Evolutionary conservation across 2,329 filamentous ascomycete species (phyloP).

Genomic region (Pezizomycotina sp.): DNA sequence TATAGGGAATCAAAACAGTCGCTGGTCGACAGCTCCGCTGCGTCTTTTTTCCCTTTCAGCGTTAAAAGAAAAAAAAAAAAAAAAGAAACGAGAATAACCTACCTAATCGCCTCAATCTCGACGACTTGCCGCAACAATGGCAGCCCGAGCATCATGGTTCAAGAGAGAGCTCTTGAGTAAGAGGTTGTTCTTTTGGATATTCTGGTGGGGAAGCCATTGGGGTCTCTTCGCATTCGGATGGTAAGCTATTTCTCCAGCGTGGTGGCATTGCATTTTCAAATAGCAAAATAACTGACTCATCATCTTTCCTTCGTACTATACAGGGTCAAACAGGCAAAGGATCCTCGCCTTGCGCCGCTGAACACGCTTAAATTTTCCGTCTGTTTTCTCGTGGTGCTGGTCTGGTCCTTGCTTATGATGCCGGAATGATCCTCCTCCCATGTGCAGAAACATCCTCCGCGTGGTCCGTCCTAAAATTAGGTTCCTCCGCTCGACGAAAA

Average conservation of each 20-base stretch:
- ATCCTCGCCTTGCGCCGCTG: slow-evolving; percentile 53
- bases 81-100: slow-evolving; percentile 4
- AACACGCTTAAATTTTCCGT: slow-evolving; percentile 78
- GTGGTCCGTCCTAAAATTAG: slow-evolving; percentile 70
- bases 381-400: slow-evolving; percentile 89
- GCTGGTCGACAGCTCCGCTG: slow-evolving; percentile 24
- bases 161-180: slow-evolving; percentile 50
- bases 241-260: slow-evolving; percentile 45
- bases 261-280: background rate
- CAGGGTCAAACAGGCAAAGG: slow-evolving; percentile 62
- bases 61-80: slow-evolving; percentile 1
- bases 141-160: slow-evolving; percentile 29
- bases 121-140: slow-evolving; percentile 31
- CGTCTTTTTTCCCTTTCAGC: slow-evolving; percentile 1
- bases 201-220: slow-evolving; percentile 68
- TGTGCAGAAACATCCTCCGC: slow-evolving; percentile 80
- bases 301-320: background rate
- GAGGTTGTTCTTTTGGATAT: slow-evolving; percentile 61
- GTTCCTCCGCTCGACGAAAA: slow-evolving; percentile 93
- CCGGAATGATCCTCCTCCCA: slow-evolving; percentile 80
- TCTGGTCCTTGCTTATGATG: slow-evolving; percentile 67
- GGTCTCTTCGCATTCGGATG: slow-evolving; percentile 71
- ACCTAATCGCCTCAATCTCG: background rate
- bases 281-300: slow-evolving; percentile 23
- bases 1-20: slow-evolving; percentile 20